A percentile compares a stretch with the other conserved stretches of the same genome.
Conservation (phyloP, 352 stramenopile genomes). For the Globisporangium lucens region DNA sequence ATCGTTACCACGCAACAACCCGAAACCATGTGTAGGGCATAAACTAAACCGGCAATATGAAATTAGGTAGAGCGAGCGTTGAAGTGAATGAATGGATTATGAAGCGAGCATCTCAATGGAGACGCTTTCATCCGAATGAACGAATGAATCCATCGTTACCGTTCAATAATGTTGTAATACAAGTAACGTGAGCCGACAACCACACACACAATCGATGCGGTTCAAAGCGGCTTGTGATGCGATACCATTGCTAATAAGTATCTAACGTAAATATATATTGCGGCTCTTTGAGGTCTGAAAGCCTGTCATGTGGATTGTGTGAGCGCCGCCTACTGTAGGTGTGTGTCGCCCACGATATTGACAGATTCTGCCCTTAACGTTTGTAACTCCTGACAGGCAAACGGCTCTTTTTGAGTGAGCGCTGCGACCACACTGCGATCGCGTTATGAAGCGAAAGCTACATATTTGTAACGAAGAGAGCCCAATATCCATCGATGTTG, state of each 20-base stretch:
- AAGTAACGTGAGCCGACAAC: background rate
- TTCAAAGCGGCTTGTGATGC: background rate
- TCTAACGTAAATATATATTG: background rate
- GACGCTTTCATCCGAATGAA: background rate
- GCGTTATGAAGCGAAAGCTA: background rate
- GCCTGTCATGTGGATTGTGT: background rate
- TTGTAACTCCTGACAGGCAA: background rate
- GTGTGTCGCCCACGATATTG: background rate
- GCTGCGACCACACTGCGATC: background rate
- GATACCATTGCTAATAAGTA: background rate
- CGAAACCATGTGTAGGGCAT: background rate
- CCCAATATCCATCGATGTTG: too few species aligned
- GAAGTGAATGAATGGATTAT: background rate
- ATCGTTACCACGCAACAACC: background rate
- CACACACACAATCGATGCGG: background rate
- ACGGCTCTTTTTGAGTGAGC: background rate
- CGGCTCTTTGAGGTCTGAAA: background rate
- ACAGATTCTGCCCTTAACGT: background rate
- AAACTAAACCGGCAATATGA: background rate
- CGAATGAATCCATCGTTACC: background rate
- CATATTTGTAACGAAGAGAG: too few species aligned
- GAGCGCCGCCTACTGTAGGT: background rate
- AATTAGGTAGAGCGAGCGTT: background rate
- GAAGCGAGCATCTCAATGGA: background rate
- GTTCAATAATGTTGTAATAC: background rate